phyloP scores from a whole-genome alignment of 169 alveolate species.

The Sarcocystis neurona region DNA sequence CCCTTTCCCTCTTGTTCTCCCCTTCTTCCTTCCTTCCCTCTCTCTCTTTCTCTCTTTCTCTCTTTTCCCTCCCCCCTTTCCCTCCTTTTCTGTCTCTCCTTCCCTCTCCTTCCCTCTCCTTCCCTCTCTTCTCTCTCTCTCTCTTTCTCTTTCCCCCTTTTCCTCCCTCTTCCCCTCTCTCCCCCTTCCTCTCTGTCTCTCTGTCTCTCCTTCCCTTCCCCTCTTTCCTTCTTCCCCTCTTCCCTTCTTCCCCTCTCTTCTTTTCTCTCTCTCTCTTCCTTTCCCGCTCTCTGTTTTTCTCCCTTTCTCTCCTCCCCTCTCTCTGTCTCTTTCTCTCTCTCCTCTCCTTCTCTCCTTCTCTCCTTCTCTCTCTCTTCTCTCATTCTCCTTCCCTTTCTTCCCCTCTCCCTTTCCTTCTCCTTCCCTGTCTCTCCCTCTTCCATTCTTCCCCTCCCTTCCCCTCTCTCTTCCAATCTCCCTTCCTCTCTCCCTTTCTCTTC shows the following conservation, averaged over 20 bases:
- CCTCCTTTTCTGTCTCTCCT: not conserved
- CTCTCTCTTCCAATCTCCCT: not conserved
- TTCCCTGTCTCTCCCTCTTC: not conserved
- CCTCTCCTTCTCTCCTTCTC: not conserved
- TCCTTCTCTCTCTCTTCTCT: not conserved
- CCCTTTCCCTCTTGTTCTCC: too few species aligned
- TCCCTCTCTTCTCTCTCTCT: not conserved
- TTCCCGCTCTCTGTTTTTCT: not conserved
- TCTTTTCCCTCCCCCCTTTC: conserved; percentile 9
- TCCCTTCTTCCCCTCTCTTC: not conserved
- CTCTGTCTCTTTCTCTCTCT: not conserved
- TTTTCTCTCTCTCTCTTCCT: not conserved
- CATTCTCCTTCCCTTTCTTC: too few species aligned
- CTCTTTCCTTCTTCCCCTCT: not conserved
- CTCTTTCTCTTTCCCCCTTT: not conserved
- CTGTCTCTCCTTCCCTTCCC: not conserved
- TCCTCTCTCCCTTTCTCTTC: not conserved
- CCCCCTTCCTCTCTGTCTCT: not conserved
- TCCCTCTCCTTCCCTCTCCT: too few species aligned
- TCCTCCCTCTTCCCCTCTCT: not conserved
- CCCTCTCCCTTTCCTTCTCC: not conserved
- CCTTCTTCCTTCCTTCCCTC: not conserved
- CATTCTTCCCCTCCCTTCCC: not conserved
- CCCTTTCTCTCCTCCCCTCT: not conserved
- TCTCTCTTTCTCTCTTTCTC: not conserved